A percentile compares a stretch with the other conserved stretches of the same genome.
Evolutionary conservation across 2,329 filamentous ascomycete species (phyloP).

Genomic region (Scedosporium apiospermum): DNA sequence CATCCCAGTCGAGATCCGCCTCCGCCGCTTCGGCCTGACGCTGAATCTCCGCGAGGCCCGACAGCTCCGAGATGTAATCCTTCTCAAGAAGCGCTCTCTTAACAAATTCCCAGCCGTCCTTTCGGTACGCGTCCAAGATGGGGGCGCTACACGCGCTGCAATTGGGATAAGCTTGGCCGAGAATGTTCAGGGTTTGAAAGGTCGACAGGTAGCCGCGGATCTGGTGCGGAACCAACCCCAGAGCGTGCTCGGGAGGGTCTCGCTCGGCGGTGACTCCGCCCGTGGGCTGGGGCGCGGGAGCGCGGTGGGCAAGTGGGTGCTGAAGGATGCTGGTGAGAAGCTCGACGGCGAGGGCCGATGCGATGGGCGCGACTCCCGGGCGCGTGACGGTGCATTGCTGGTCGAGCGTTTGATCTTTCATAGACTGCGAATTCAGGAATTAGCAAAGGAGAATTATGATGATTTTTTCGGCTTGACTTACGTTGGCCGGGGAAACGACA

Average conservation of each 20-base stretch:
- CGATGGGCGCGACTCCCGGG: slow-evolving; percentile 84
- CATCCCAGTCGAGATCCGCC: slow-evolving; percentile 49
- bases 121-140: slow-evolving; percentile 58
- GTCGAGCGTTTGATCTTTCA: slow-evolving; percentile 90
- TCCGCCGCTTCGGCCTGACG: slow-evolving; percentile 42
- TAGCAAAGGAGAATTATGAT: background rate
- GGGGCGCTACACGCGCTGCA: slow-evolving; percentile 71
- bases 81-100: slow-evolving; percentile 64
- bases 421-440: slow-evolving; percentile 47
- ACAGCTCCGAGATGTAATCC: slow-evolving; percentile 70
- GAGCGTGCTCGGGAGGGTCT: slow-evolving; percentile 47
- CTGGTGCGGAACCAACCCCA: slow-evolving; percentile 68
- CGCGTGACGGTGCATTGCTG: slow-evolving; percentile 97
- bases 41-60: slow-evolving; percentile 64
- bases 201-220: slow-evolving; percentile 68
- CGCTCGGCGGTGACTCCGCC: slow-evolving; percentile 36
- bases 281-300: slow-evolving; percentile 41
- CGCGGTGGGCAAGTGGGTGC: slow-evolving; percentile 61
- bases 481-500: slow-evolving; percentile 87
- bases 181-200: slow-evolving; percentile 65
- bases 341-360: slow-evolving; percentile 84
- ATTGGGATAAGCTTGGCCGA: slow-evolving; percentile 66
- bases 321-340: slow-evolving; percentile 80
- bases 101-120: slow-evolving; percentile 67
- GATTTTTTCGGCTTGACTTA: slow-evolving; percentile 30